Base-by-base conservation (phyloP, 192 early-diverging fungal species). In the Coemansia sp. region DNA sequence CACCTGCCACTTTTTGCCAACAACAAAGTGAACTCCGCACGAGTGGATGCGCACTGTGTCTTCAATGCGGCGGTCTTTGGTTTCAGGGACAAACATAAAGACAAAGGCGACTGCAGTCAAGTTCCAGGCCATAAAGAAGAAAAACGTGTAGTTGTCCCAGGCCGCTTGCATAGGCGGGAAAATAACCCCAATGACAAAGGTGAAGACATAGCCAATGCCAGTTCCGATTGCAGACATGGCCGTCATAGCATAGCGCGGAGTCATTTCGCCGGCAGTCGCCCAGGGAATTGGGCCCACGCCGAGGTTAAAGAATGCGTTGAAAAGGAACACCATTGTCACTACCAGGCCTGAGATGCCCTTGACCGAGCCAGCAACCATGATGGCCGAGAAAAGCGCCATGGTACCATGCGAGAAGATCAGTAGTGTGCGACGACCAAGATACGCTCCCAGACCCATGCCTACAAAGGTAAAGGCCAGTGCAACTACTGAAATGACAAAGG, bases 81-180 rank as follows among this genome's bases (percentile, higher is more conserved):
- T 91, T 80, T 93, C 92, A 8, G 90, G 90, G n/a, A 94, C 80
- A 55, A 83, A 86, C 45, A 80, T 48, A 43, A 79, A 77, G 10
- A 86, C 79, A 61, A 90, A 91, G n/a, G 81, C 30, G 51, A 85
- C 78, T 7, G 83, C 83, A 10, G 76, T 63, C 49, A 82, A 66
- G 41, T 86, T 84, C 65, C 89, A 67, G 4, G 79, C 77, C 48
- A 82, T 77, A 65, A 91, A 94, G 55, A 91, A 73, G 51, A 86
- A 78, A 51, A 86, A 86, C 15, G 79, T 80, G 59, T 62, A 71
- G 63, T 80, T 76, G 14, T 58, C 46, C 61, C 73, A 70, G 1
- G 72, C 73, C 11, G 39, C 43, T 46, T 80, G 79, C 45, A 83
- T 70, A 22, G 70, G 67, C n/a, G 84, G 84, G 42, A 85, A 81